Evolutionary conservation across 2,329 filamentous ascomycete species (phyloP).

Genomic region (Epichloe sibirici): DNA sequence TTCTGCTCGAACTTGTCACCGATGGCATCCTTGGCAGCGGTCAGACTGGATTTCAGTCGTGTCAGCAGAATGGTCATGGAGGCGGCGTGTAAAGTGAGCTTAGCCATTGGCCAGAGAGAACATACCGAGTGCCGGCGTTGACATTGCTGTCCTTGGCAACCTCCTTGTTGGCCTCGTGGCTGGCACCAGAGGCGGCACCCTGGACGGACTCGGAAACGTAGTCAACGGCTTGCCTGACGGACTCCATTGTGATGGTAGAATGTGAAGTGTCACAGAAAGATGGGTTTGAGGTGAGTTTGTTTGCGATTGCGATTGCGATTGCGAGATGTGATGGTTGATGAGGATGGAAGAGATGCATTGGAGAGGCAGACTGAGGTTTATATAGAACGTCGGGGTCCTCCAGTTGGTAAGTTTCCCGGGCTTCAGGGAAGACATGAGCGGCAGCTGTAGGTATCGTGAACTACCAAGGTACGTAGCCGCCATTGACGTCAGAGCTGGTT

Average conservation of each 20-base stretch:
- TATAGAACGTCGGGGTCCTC: neutral
- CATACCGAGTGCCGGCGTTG: constrained; percentile 40
- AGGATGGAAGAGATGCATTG: neutral
- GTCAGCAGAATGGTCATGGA: neutral
- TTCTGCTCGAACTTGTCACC: constrained; percentile 35
- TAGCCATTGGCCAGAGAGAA: neutral
- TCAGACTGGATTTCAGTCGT: constrained; percentile 18
- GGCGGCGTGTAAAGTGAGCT: neutral
- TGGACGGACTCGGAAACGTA: constrained; percentile 57
- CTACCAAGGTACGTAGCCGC: neutral
- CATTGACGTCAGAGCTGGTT: neutral
- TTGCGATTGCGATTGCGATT: constrained; percentile 1
- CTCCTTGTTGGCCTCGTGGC: constrained; percentile 61
- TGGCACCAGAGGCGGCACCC: constrained; percentile 40
- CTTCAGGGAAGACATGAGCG: neutral
- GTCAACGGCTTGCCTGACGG: constrained; percentile 50
- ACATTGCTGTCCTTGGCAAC: constrained; percentile 51
- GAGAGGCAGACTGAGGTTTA: neutral
- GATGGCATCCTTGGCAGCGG: constrained; percentile 36
- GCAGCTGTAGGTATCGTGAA: neutral
- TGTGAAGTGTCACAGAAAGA: constrained; percentile 5
- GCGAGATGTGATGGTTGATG: constrained; percentile 9
- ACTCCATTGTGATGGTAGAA: constrained; percentile 30
- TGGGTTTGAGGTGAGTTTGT: neutral
- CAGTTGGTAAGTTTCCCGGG: too few species aligned